Evolutionary conservation across 2,329 filamentous ascomycete genomes (phyloP).

Genomic region (Lachnellula suecica): DNA sequence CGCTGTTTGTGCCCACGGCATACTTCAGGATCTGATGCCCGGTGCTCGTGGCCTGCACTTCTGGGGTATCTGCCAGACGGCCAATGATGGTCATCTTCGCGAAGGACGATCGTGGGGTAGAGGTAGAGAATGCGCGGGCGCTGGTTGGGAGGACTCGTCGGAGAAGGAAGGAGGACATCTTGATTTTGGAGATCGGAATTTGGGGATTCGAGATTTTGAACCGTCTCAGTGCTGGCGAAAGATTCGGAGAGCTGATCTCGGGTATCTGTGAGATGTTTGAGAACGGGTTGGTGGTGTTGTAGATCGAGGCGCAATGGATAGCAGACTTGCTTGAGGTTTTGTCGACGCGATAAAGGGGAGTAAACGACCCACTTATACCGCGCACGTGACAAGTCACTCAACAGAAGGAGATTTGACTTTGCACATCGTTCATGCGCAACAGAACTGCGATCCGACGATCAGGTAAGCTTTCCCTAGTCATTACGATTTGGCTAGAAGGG

Average conservation of each 20-base stretch:
- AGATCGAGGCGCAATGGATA: not conserved
- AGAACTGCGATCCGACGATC: not conserved
- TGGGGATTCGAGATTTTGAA: not conserved
- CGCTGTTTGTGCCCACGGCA: constrained; percentile 67
- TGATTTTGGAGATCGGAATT: constrained; percentile 1
- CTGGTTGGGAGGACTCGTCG: constrained; percentile 40
- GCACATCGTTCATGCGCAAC: not conserved
- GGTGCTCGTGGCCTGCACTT: constrained; percentile 67
- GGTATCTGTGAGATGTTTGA: not conserved
- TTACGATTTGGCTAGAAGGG: not conserved
- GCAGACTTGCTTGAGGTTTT: not conserved
- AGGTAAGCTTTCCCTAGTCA: not conserved
- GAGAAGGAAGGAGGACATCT: constrained; percentile 29
- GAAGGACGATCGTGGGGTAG: constrained; percentile 55
- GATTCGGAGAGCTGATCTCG: not conserved
- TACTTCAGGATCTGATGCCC: constrained; percentile 78
- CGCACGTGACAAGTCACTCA: too few species aligned
- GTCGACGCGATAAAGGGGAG: not conserved
- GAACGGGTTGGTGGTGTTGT: not conserved
- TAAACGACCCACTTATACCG: too few species aligned
- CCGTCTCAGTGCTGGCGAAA: not conserved
- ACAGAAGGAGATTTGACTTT: not conserved
- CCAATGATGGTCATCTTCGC: constrained; percentile 87
- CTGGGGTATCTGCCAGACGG: constrained; percentile 77
- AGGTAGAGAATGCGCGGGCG: constrained; percentile 73